Evolutionary conservation across 2,329 filamentous ascomycete species (phyloP), one percentile per base, ranked within the genome.

Genomic region (Monosporascus sp.): DNA sequence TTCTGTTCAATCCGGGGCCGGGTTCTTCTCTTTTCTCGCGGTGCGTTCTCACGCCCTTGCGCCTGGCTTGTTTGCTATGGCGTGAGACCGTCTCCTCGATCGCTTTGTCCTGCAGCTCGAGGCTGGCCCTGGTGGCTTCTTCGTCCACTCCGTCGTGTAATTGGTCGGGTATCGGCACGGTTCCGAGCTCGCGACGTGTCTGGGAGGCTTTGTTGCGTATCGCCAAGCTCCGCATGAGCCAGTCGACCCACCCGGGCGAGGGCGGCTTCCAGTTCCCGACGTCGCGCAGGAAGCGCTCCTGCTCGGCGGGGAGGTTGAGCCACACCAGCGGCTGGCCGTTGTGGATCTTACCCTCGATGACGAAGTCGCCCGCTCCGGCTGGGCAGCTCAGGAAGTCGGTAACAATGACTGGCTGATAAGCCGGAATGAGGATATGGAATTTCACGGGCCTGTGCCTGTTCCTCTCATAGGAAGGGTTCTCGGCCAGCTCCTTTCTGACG

Each of bases 341-440:
- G 57, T 72, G 68, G 56, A 72, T 69, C 4, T 68, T 65, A 4
- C 70, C 70, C 46, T 72, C 67, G 26, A 72, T 68, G 22, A 69
- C 61, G 14, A 72, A 65, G 43, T 70, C 68, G 8, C 68, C 67
- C 20, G 71, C 64, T 7, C 68, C 66, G 0, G 69, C 68, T 0
- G 70, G 69, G 1, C 72, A 67, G 11, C 59, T 53, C 20, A 73
- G 63, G 5, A 65, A 60, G 40, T 72, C 69, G 28, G 64, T 66
- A 11, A 73, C 63, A 18, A 71, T 56, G 18, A 73, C 65, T 0
- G 70, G 67, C 41, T 70, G 65, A 43, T 73, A 73, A 5, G 70
- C 70, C 0, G 70, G 70, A 5, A 73, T 65, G 7, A 73, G 61
- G 11, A 73, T 65, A 48, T 73, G 70, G 2, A 73, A 55, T 18